Conservation (phyloP, 352 stramenopile species). For the Globisporangium radiosum region DNA sequence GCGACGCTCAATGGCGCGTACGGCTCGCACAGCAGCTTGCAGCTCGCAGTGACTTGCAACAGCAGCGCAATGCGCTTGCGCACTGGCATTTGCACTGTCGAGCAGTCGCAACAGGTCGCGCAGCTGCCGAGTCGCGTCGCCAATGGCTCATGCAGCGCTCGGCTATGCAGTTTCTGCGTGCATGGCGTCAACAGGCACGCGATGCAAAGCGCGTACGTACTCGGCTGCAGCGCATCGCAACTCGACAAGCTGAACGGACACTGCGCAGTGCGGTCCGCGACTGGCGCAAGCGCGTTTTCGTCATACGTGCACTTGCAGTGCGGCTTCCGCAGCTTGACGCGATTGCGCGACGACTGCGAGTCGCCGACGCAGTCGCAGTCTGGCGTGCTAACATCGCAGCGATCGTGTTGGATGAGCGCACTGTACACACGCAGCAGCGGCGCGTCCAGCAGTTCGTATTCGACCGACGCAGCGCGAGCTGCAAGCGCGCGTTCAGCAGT, state of each 20-base stretch:
- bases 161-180: background rate
- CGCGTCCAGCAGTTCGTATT: slow-evolving; percentile 32
- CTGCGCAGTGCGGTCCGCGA: no score
- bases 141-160: background rate
- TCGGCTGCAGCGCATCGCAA: no score
- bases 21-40: background rate
- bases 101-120: background rate
- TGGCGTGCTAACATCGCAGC: slow-evolving; percentile 13
- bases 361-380: background rate
- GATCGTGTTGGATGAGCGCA: slow-evolving; percentile 7
- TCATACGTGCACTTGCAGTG: background rate
- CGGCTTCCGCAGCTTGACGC: background rate
- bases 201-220: no score
- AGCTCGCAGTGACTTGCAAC: background rate
- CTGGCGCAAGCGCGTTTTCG: no score
- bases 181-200: background rate
- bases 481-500: slow-evolving; percentile 21
- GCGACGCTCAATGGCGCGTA: background rate
- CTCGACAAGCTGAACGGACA: no score
- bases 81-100: background rate
- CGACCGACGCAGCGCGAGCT: slow-evolving; percentile 16
- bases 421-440: slow-evolving; percentile 17
- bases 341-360: background rate
- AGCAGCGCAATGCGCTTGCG: background rate
- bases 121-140: background rate